Evolutionary conservation across 2,329 filamentous ascomycete genomes (phyloP).

Genomic region (Beauveria sp.): DNA sequence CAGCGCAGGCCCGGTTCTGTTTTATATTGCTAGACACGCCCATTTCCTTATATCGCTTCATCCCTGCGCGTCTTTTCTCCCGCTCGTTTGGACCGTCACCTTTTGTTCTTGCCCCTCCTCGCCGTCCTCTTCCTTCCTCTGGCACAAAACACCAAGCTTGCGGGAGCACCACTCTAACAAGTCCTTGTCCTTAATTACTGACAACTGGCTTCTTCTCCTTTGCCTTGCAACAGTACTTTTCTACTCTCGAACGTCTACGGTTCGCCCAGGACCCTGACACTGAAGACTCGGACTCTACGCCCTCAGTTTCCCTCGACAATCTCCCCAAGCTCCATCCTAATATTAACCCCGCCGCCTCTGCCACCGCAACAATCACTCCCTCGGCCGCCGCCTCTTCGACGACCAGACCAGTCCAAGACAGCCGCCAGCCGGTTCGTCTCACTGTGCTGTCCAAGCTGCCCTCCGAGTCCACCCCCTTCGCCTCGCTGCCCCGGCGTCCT

Average conservation of each 20-base stretch:
- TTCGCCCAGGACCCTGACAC: constrained; percentile 44
- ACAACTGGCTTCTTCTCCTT: background rate
- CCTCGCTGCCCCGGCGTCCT: background rate
- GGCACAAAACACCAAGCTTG: background rate
- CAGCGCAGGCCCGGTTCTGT: constrained; percentile 9
- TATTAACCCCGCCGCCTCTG: constrained; percentile 16
- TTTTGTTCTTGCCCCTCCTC: background rate
- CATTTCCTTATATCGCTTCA: background rate
- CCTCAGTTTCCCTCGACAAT: constrained; percentile 18
- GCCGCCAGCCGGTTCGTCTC: constrained; percentile 6
- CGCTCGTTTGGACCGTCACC: background rate
- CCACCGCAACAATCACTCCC: constrained; percentile 3
- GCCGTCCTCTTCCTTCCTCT: background rate
- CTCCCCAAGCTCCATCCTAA: constrained; percentile 17
- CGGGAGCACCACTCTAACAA: background rate
- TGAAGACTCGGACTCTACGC: constrained; percentile 22
- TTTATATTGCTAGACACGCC: constrained; percentile 2
- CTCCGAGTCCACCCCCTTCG: constrained; percentile 1
- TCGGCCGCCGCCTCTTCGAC: background rate
- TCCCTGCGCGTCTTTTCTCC: constrained; percentile 1
- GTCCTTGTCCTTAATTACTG: background rate
- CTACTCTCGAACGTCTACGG: constrained; percentile 61
- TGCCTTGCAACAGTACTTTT: constrained; percentile 54
- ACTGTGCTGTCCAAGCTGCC: constrained; percentile 8
- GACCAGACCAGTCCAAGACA: constrained; percentile 5